Evolutionary conservation across 169 alveolate genomes (phyloP).

Genomic region (Plasmodium inui): DNA sequence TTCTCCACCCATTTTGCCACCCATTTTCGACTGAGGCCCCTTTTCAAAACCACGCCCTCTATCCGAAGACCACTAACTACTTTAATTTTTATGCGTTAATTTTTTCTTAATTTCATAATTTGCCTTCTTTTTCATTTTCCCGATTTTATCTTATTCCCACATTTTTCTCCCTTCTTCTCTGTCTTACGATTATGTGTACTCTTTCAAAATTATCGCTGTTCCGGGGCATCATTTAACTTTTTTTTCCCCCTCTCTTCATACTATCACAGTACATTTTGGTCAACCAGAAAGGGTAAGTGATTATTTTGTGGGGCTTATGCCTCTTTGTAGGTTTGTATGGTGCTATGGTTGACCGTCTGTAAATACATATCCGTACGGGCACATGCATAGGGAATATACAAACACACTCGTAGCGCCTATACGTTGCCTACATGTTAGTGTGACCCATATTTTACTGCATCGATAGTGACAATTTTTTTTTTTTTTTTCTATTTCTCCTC

Average conservation of each 20-base stretch:
- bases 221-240: not conserved
- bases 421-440: not conserved
- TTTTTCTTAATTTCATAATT: not conserved
- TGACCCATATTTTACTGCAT: not conserved
- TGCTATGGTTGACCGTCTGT: not conserved
- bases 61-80: not conserved
- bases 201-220: not conserved
- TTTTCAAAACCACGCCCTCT: not conserved
- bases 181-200: not conserved
- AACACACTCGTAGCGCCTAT: not conserved
- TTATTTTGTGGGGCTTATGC: not conserved
- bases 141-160: not conserved
- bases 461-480: not conserved
- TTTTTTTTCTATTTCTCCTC: not conserved
- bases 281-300: not conserved
- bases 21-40: not conserved
- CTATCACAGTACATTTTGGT: not conserved
- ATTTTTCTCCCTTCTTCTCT: not conserved
- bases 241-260: not conserved
- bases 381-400: not conserved
- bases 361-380: not conserved
- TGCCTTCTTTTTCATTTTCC: not conserved
- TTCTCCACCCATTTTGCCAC: not conserved
- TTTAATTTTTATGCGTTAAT: not conserved
- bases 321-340: not conserved